These are phyloP conservation scores for Osmanthus fragrans DNA, from an alignment of 257 asterid species.

Conservation along the genomic window DNA sequence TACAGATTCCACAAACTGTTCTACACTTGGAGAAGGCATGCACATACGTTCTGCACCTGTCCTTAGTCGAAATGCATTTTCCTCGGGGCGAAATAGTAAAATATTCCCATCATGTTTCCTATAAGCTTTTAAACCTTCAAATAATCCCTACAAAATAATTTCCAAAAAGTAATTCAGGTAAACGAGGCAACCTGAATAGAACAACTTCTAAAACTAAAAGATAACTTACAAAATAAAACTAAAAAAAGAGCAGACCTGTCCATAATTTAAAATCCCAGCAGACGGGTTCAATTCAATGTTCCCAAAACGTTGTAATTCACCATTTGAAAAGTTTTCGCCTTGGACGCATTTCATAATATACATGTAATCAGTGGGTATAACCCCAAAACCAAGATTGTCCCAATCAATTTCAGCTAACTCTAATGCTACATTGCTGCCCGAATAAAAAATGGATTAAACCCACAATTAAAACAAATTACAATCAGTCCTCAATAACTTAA, in stretches of 20 bases:
- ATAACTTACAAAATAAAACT: not conserved
- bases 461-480: not conserved
- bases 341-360: conserved; percentile 78
- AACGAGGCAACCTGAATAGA: not conserved
- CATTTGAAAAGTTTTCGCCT: conserved; percentile 64
- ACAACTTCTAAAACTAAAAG: not conserved
- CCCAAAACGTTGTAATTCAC: conserved; percentile 81
- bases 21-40: conserved; percentile 93
- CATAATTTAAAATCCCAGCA: conserved; percentile 85
- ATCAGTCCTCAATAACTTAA: not conserved
- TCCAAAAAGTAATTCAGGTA: conserved; percentile 2
- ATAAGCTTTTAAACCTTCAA: conserved; percentile 91
- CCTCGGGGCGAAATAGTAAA: conserved; percentile 84
- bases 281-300: conserved; percentile 95
- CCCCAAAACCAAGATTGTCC: conserved; percentile 85
- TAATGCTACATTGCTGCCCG: conserved; percentile 50
- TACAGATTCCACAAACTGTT: conserved; percentile 88
- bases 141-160: conserved; percentile 61
- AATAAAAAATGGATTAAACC: not conserved
- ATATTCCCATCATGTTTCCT: conserved; percentile 77
- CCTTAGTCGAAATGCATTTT: conserved; percentile 68
- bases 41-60: conserved; percentile 97
- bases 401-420: conserved; percentile 76
- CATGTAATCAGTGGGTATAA: conserved; percentile 85
- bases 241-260: conserved; percentile 63